These are phyloP conservation scores for Nicotiana noctiflora DNA, from an alignment of 257 asterid genomes.

Conservation along the genomic window DNA sequence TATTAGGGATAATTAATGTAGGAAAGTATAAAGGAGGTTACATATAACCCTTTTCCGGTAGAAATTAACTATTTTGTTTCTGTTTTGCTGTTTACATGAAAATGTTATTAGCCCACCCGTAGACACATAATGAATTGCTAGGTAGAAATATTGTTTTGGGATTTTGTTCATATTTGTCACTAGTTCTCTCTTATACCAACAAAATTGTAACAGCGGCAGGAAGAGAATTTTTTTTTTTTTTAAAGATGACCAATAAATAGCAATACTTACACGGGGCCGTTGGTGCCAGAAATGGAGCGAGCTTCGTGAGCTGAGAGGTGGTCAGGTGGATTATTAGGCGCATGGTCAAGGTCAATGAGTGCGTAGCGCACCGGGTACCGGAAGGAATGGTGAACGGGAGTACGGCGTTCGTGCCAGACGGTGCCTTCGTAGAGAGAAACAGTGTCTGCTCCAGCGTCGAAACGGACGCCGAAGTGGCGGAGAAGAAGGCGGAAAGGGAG, in stretches of 20 bases:
- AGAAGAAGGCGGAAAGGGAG: constrained; percentile 44
- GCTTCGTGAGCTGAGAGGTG: constrained; percentile 63
- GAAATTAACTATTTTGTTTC: too few species aligned
- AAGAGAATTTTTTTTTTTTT: too few species aligned
- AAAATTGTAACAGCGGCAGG: too few species aligned
- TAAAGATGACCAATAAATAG: not conserved
- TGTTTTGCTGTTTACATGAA: too few species aligned
- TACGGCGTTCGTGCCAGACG: constrained; percentile 94
- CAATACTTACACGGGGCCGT: constrained; percentile 64
- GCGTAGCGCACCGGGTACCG: constrained; percentile 80
- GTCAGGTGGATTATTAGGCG: constrained; percentile 32
- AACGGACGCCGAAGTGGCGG: constrained; percentile 28
- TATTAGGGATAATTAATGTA: too few species aligned
- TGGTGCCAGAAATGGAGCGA: constrained; percentile 52
- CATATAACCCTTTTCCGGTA: too few species aligned
- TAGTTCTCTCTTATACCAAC: too few species aligned
- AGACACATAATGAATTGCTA: too few species aligned
- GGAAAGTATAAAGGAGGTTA: too few species aligned
- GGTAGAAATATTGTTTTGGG: too few species aligned
- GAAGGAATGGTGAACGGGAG: constrained; percentile 85
- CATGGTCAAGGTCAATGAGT: constrained; percentile 60
- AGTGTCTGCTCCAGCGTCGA: constrained; percentile 8
- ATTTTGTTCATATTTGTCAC: too few species aligned
- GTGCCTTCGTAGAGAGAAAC: constrained; percentile 62
- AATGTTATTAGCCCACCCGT: too few species aligned